Evolutionary conservation across 495 filamentous ascomycete genomes (phyloP), one percentile per base, ranked within the genome.

Genomic region (Talaromyces liani): DNA sequence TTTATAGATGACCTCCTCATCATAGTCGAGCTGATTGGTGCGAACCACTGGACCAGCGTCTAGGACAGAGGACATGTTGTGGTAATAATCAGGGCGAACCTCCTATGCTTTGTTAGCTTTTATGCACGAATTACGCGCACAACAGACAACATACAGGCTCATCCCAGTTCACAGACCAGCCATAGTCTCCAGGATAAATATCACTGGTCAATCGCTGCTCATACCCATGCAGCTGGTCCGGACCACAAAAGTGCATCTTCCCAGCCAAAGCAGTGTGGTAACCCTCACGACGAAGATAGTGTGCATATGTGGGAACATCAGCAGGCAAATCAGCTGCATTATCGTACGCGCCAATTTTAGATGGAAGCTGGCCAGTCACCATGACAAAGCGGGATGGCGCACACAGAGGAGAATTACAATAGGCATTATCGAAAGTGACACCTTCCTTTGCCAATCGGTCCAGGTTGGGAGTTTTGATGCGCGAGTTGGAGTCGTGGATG

Each of bases 231-330:
- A 95, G 80, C 76, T 96, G 91, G 69, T 96, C 91, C 1, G 81
- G 80, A 54, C 91, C 91, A 63, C 92, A 90, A 73, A 96, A 96
- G 72, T 96, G 91, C 91, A 96, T 96, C 81, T 96, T 96, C 61
- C 91, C 91, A 0, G 91, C 90, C 65, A 96, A 76, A 4, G 86
- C 87, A n/a, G 91, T 94, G 75, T 95, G 88, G 69, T 96, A 96
- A 53, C 89, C 90, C 69, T 88, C 84, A 16, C 81, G 78, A n/a
- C 91, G 89, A 51, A 96, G 79, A 72, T 95, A 93, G 69, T 96
- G 91, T 5, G 91, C 91, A 71, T 93, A 95, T 2, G 91, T 96
- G 3, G 91, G 91, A 29, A 86, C 81, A 64, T 93, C 90, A 60
- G 85, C 85, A 31, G 83, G 81, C 63, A 96, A 81, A 57, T 87